Evolutionary conservation across 2,329 filamentous ascomycete species (phyloP), one percentile per base, ranked within the genome.

Genomic region (Diaporthe ilicicola): DNA sequence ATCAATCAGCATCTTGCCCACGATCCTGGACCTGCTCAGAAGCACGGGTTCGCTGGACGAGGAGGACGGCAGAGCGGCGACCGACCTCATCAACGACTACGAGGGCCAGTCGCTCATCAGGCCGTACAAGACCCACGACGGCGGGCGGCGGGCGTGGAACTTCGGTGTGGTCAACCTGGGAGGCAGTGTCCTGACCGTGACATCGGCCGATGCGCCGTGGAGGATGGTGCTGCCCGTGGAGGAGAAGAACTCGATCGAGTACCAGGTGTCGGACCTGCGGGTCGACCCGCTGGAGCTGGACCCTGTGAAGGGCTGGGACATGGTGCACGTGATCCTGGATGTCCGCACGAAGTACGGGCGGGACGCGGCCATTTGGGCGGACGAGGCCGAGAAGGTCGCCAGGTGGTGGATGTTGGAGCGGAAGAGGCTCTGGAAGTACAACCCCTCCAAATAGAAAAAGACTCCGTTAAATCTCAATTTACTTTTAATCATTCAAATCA

Each of bases 141-240:
- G 79, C 56, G 78, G 79, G 8, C 78, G 80, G 4, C 80, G 72
- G 19, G 74, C 74, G 80, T 8, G 89, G 89, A 56, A 90, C 79
- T 71, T 88, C 87, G 68, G 88, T 86, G 27, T 90, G 87, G 76
- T 93, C 73, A 76, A 76, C 68, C 69, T 73, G n/a, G 75, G 75
- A 27, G 74, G 71, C 29, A 70, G 72, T 13, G 74, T 75, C 65
- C 64, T 76, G 19, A 72, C 70, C 15, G 70, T 76, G 24, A 76
- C 75, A 29, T 73, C 54, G 37, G 75, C 62, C 34, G 71, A 71
- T 27, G 64, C 70, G 34, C 42, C 66, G 4, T 76, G 73, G 70
- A 61, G 73, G 53, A 65, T 76, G 37, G 72, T 75, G 10, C 72
- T 76, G 24, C 75, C 75, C 8, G 72, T 75, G n/a, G 69, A 71